Conservation (phyloP, 2,329 filamentous ascomycete genomes). For the Septoria linicola region DNA sequence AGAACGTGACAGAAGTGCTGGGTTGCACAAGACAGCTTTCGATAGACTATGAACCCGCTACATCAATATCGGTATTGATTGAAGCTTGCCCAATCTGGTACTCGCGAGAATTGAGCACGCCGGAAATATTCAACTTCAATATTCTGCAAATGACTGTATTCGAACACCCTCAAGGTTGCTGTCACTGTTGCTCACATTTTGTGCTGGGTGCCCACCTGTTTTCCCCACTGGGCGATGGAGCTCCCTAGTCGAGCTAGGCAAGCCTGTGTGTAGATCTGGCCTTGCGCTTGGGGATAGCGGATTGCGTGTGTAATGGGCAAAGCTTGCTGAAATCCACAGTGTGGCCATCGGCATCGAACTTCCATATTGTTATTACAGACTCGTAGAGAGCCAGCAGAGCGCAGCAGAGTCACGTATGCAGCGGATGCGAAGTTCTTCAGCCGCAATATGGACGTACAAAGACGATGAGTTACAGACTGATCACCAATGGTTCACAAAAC, state of each 20-base stretch:
- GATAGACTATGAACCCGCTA: not conserved
- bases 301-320: not conserved
- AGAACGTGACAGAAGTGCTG: not conserved
- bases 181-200: not conserved
- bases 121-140: not conserved
- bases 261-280: constrained; percentile 2
- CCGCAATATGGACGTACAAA: not conserved
- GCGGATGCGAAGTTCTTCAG: not conserved
- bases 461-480: not conserved
- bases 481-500: not conserved
- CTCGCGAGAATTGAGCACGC: not conserved
- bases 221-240: no score
- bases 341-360: not conserved
- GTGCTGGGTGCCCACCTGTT: no score
- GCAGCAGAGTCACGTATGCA: no score
- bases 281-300: not conserved
- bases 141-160: not conserved
- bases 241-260: not conserved
- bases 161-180: not conserved
- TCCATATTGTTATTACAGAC: not conserved
- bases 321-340: not conserved
- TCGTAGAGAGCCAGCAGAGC: not conserved
- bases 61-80: not conserved
- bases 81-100: not conserved
- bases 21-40: not conserved